These are phyloP conservation scores for Yamadazyma diospyri DNA, from an alignment of 1,139 yeast genomes.

Conservation along the genomic window DNA sequence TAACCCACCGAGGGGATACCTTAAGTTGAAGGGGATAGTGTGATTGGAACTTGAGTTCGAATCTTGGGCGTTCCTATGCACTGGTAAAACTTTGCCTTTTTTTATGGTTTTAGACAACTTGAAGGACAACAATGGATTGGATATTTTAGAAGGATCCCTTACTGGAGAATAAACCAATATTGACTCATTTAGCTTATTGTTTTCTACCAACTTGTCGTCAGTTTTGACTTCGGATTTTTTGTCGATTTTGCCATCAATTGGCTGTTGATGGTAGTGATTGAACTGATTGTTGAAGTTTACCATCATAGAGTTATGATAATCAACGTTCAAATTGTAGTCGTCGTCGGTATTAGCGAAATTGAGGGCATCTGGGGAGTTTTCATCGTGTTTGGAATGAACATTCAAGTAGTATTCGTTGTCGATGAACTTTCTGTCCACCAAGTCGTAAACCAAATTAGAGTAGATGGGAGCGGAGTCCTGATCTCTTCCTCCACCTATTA, in stretches of 20 bases:
- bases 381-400: neutral
- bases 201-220: neutral
- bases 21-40: slow-evolving; percentile 35
- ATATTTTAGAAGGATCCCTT: slow-evolving; percentile 15
- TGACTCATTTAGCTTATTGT: slow-evolving; percentile 23
- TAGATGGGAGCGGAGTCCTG: slow-evolving; percentile 35
- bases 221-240: neutral
- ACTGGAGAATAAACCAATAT: slow-evolving; percentile 38
- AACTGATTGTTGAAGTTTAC: slow-evolving; percentile 31
- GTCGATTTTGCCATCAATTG: neutral
- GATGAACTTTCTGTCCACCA: slow-evolving; percentile 46
- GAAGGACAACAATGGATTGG: slow-evolving; percentile 37
- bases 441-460: slow-evolving; percentile 51
- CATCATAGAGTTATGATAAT: slow-evolving; percentile 33
- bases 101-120: slow-evolving; percentile 33
- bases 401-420: slow-evolving; percentile 6
- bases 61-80: slow-evolving; percentile 17
- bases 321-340: slow-evolving; percentile 24
- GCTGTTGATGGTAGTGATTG: slow-evolving; percentile 15
- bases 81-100: slow-evolving; percentile 29
- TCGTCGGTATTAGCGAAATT: slow-evolving; percentile 19
- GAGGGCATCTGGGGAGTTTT: slow-evolving; percentile 6
- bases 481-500: slow-evolving; percentile 62
- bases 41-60: slow-evolving; percentile 10
- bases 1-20: slow-evolving; percentile 55